Evolutionary conservation across 495 filamentous ascomycete genomes (phyloP).

Genomic region (Aspergillus sclerotioniger): DNA sequence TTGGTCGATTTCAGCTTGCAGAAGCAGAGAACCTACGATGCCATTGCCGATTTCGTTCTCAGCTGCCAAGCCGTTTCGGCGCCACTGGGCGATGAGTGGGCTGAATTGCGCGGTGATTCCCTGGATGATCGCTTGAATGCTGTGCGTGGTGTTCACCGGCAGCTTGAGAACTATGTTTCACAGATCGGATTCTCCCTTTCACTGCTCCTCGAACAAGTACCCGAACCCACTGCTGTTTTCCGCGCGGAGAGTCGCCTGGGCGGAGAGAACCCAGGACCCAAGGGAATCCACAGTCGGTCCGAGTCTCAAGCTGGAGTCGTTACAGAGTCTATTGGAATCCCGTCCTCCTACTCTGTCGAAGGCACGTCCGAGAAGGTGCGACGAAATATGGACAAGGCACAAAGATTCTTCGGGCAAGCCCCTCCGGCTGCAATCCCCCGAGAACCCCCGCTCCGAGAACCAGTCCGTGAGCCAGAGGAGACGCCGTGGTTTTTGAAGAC

Average conservation of each 20-base stretch:
- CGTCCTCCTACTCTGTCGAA: slow-evolving; percentile 63
- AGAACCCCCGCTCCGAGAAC: slow-evolving; percentile 40
- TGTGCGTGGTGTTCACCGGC: slow-evolving; percentile 68
- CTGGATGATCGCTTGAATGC: slow-evolving; percentile 84
- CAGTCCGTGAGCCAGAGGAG: slow-evolving; percentile 62
- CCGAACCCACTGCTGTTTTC: slow-evolving; percentile 33
- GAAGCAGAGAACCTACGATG: slow-evolving; percentile 91
- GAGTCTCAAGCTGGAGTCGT: slow-evolving; percentile 35
- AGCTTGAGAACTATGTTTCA: slow-evolving; percentile 81
- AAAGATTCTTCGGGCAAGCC: slow-evolving; percentile 86
- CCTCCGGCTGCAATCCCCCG: slow-evolving; percentile 52
- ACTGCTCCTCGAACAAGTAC: slow-evolving; percentile 77
- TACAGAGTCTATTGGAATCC: slow-evolving; percentile 53
- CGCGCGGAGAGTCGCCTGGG: slow-evolving; percentile 40
- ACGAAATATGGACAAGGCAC: slow-evolving; percentile 76
- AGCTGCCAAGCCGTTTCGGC: slow-evolving; percentile 84
- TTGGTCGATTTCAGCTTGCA: slow-evolving; percentile 82
- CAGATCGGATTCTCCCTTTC: slow-evolving; percentile 87
- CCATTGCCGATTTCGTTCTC: slow-evolving; percentile 82
- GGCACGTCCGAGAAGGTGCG: slow-evolving; percentile 59
- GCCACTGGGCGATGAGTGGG: slow-evolving; percentile 92
- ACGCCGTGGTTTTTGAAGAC: slow-evolving; percentile 80
- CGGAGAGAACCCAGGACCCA: slow-evolving; percentile 29
- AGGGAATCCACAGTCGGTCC: slow-evolving; percentile 29
- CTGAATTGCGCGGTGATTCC: slow-evolving; percentile 83